Evolutionary conservation across 2,329 filamentous ascomycete genomes (phyloP).

Genomic region (Nemania abortiva): DNA sequence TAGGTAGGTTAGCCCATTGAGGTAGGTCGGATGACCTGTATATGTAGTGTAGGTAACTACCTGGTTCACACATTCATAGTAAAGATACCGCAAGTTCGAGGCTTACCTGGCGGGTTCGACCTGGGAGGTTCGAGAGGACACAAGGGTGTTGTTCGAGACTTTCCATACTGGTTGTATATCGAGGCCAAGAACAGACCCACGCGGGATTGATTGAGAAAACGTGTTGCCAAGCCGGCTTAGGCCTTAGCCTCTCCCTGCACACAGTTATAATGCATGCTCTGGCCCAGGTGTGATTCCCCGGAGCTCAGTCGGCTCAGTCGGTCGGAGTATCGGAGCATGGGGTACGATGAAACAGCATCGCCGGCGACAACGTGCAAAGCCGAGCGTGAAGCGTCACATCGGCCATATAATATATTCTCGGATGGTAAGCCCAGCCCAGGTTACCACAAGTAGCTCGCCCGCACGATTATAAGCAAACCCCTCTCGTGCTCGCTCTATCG

Average conservation of each 20-base stretch:
- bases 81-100: not conserved
- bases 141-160: slow-evolving; percentile 13
- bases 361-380: not conserved
- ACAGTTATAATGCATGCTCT: slow-evolving; percentile 13
- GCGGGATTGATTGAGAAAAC: slow-evolving; percentile 34
- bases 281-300: not conserved
- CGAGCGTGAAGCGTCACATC: not conserved
- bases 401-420: not conserved
- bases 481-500: slow-evolving; percentile 5
- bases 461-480: not conserved
- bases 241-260: slow-evolving; percentile 19
- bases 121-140: slow-evolving; percentile 3
- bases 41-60: not conserved
- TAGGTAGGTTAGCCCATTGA: slow-evolving; percentile 2
- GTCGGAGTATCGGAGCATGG: too few relatives aligned
- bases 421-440: not conserved
- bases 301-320: not conserved
- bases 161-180: not conserved
- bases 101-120: not conserved
- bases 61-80: slow-evolving; percentile 1
- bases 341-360: not conserved
- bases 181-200: slow-evolving; percentile 29
- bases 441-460: too few relatives aligned
- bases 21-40: slow-evolving; percentile 9
- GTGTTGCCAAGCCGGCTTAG: slow-evolving; percentile 39